Percentiles rank a stretch among this genome's conserved stretches.
Conservation (phyloP, 2,329 filamentous ascomycete species). For the Akanthomyces muscarius region DNA sequence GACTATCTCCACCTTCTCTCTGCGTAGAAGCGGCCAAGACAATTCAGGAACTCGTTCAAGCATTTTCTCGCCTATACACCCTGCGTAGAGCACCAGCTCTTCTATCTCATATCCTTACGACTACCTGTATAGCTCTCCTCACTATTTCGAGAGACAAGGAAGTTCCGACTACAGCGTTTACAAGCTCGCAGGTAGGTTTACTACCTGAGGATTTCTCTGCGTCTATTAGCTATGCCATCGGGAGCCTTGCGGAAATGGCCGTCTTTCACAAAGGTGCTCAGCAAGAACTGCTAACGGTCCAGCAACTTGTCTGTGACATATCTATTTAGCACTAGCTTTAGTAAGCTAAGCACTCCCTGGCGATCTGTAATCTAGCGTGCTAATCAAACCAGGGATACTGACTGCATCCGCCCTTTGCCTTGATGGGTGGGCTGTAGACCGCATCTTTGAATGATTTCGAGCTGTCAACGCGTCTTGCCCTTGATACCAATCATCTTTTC, state of each 20-base stretch:
- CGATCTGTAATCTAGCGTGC: too few species aligned
- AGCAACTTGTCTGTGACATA: background rate
- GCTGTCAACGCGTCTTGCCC: too few species aligned
- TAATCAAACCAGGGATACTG: too few species aligned
- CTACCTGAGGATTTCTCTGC: background rate
- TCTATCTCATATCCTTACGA: constrained; percentile 57
- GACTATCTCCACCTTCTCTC: constrained; percentile 60
- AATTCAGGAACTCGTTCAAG: constrained; percentile 51
- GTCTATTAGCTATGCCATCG: background rate
- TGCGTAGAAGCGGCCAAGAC: constrained; percentile 59
- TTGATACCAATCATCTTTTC: too few species aligned
- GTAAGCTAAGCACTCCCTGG: too few species aligned
- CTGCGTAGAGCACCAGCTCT: constrained; percentile 56
- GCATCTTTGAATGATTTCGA: too few species aligned
- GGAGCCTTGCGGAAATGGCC: background rate
- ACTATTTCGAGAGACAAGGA: constrained; percentile 40
- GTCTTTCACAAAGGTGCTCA: background rate
- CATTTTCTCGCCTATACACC: constrained; percentile 56
- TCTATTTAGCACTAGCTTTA: background rate
- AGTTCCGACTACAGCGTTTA: background rate
- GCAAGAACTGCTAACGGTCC: background rate
- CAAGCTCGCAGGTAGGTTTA: too few species aligned
- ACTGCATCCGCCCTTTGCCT: too few species aligned
- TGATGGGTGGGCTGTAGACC: too few species aligned
- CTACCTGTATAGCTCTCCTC: constrained; percentile 55